A percentile compares a stretch with the other conserved stretches of the same genome.
These are phyloP conservation scores for Colletotrichum horii DNA, from an alignment of 2,329 filamentous ascomycete species.

Conservation along the genomic window DNA sequence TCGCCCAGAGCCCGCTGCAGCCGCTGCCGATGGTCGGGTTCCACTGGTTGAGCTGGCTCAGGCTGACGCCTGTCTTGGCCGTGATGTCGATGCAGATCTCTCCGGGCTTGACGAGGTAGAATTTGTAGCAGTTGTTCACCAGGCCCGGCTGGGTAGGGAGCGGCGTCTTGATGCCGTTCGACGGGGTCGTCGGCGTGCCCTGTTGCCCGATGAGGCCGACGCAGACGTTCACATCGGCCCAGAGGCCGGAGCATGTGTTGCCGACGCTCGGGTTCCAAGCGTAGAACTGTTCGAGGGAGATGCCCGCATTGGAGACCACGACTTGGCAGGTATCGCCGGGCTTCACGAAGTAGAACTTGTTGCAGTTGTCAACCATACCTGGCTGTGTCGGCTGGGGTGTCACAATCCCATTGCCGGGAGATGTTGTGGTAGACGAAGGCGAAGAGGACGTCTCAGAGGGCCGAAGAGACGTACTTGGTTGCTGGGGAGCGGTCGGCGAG, in stretches of 20 bases:
- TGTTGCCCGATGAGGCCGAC: slow-evolving; percentile 12
- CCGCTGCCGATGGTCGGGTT: not conserved
- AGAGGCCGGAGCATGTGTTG: slow-evolving; percentile 15
- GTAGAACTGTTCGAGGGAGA: slow-evolving; percentile 27
- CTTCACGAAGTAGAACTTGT: slow-evolving; percentile 30
- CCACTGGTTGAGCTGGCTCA: slow-evolving; percentile 23
- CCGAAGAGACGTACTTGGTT: not conserved
- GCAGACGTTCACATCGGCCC: slow-evolving; percentile 13
- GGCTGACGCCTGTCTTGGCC: slow-evolving; percentile 22
- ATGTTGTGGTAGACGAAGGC: not conserved
- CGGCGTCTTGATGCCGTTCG: slow-evolving; percentile 21
- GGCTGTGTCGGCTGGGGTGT: not conserved
- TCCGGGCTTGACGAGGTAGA: slow-evolving; percentile 25
- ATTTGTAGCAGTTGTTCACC: slow-evolving; percentile 30
- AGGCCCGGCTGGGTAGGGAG: not conserved
- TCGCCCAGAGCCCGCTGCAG: not conserved
- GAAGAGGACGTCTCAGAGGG: not conserved
- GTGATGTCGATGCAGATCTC: slow-evolving; percentile 30
- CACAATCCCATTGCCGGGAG: slow-evolving; percentile 11
- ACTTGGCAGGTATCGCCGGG: slow-evolving; percentile 26
- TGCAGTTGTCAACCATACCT: slow-evolving; percentile 26
- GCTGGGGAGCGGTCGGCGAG: not conserved
- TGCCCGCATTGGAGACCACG: slow-evolving; percentile 26
- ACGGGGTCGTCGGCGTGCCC: not conserved
- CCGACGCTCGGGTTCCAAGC: slow-evolving; percentile 24